A percentile compares a stretch with the other conserved stretches of the same genome.
These are phyloP conservation scores for Aspergillus baeticus DNA, from an alignment of 495 filamentous ascomycete genomes.

Conservation along the genomic window DNA sequence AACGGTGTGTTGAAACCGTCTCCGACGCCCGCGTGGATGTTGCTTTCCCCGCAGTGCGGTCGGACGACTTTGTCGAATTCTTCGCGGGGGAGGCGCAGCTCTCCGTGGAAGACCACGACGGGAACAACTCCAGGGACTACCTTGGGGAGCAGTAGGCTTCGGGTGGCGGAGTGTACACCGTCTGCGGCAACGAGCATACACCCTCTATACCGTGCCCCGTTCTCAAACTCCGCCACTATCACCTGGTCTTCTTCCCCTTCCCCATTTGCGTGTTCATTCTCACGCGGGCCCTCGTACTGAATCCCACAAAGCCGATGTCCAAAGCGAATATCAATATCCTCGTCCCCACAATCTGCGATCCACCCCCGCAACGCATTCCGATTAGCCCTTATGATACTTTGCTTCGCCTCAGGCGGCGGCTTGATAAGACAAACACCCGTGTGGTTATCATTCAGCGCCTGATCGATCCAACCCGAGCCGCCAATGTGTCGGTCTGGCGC, in stretches of 20 bases:
- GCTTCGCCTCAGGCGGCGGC: not conserved
- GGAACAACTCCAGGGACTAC: conserved; percentile 6
- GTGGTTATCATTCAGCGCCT: not conserved
- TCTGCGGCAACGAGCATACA: conserved; percentile 13
- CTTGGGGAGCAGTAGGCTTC: not conserved
- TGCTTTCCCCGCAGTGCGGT: conserved; percentile 1
- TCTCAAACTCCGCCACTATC: conserved; percentile 6
- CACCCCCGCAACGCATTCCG: conserved; percentile 13
- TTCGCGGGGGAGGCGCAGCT: conserved; percentile 3
- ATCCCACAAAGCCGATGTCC: conserved; percentile 8
- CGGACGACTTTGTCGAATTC: conserved; percentile 6
- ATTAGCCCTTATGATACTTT: conserved; percentile 11
- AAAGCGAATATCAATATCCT: conserved; percentile 12
- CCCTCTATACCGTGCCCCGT: conserved; percentile 8
- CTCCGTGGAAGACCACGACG: conserved; percentile 11
- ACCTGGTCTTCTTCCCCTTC: not conserved
- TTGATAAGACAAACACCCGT: not conserved
- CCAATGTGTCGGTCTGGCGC: conserved; percentile 15
- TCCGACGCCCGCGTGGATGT: conserved; percentile 12
- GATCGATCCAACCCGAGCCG: conserved; percentile 15
- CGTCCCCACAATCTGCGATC: conserved; percentile 12
- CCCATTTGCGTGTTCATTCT: no score
- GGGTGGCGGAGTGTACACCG: conserved; percentile 11
- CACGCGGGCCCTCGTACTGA: no score
- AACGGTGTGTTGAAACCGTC: conserved; percentile 17